Evolutionary conservation across 805 yeast species (phyloP).

Genomic region (Candida ortonii): DNA sequence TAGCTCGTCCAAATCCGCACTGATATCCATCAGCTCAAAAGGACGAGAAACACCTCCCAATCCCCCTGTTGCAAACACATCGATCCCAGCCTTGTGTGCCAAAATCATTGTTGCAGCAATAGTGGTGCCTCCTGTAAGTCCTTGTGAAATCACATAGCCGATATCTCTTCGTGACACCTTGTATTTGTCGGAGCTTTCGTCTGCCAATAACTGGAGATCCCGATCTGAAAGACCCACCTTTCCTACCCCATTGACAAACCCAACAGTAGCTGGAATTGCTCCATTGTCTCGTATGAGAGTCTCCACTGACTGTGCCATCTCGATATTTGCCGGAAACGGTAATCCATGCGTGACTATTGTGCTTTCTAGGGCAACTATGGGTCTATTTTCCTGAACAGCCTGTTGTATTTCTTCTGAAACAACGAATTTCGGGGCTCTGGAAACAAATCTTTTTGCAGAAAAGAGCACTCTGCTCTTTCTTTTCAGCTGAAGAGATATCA

Average conservation of each 20-base stretch:
- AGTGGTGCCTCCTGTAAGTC: constrained; percentile 81
- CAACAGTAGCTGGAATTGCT: constrained; percentile 83
- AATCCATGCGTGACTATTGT: constrained; percentile 89
- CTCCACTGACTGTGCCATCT: constrained; percentile 73
- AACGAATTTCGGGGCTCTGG: constrained; percentile 7
- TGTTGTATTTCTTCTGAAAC: constrained; percentile 50
- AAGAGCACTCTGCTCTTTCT: not conserved
- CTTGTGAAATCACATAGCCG: constrained; percentile 62
- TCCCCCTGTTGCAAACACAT: constrained; percentile 91
- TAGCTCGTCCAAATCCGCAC: constrained; percentile 85
- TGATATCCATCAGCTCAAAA: constrained; percentile 71
- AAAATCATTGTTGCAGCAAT: constrained; percentile 86
- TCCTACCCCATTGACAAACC: constrained; percentile 69
- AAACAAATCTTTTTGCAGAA: constrained; percentile 1
- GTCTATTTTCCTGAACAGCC: constrained; percentile 55
- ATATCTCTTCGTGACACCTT: constrained; percentile 83
- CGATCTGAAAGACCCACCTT: constrained; percentile 55
- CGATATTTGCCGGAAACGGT: constrained; percentile 73
- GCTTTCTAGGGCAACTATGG: constrained; percentile 81
- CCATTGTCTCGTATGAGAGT: constrained; percentile 54
- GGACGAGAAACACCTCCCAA: constrained; percentile 88
- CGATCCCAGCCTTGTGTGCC: constrained; percentile 70
- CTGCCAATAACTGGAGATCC: constrained; percentile 54
- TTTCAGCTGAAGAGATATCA: too few species aligned
- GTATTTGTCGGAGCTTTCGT: constrained; percentile 32